Evolutionary conservation across 768 basidiomycete genomes (phyloP).

Genomic region (Candolleomyces aberdarensis): DNA sequence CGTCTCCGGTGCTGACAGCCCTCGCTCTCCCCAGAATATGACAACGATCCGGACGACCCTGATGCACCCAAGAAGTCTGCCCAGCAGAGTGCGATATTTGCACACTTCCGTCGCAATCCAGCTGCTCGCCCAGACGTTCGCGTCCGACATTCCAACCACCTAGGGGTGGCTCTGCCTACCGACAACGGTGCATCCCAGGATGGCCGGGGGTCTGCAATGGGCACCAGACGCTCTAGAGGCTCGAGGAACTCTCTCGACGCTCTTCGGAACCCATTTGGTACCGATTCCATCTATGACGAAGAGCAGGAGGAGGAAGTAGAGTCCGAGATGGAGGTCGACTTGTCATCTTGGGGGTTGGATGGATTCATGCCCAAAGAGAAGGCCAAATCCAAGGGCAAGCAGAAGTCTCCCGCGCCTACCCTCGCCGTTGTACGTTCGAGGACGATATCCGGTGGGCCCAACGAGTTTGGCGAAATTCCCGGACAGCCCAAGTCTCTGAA

Average conservation of each 20-base stretch:
- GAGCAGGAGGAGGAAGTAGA: constrained; percentile 44
- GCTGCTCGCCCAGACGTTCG: constrained; percentile 41
- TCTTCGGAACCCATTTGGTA: constrained; percentile 72
- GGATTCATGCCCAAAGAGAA: constrained; percentile 73
- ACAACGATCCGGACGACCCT: constrained; percentile 78
- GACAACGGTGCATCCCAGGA: constrained; percentile 46
- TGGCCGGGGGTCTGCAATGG: constrained; percentile 45
- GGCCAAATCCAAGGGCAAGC: constrained; percentile 37
- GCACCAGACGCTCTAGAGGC: constrained; percentile 46
- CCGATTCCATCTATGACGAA: constrained; percentile 56
- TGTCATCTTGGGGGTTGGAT: constrained; percentile 83
- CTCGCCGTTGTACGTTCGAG: constrained; percentile 41
- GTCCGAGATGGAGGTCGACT: constrained; percentile 68
- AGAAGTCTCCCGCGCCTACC: constrained; percentile 33
- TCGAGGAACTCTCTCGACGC: constrained; percentile 61
- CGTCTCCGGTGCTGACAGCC: background rate
- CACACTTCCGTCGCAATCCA: constrained; percentile 63
- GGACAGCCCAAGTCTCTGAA: constrained; percentile 61
- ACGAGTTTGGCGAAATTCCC: constrained; percentile 27
- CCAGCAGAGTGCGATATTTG: constrained; percentile 82
- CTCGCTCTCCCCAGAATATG: constrained; percentile 62
- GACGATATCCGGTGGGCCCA: constrained; percentile 39
- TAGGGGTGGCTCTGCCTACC: constrained; percentile 59
- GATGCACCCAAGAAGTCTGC: constrained; percentile 60
- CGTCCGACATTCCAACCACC: constrained; percentile 60